These are phyloP conservation scores for Exserohilum turcica DNA, from an alignment of 2,329 filamentous ascomycete genomes.

Conservation along the genomic window DNA sequence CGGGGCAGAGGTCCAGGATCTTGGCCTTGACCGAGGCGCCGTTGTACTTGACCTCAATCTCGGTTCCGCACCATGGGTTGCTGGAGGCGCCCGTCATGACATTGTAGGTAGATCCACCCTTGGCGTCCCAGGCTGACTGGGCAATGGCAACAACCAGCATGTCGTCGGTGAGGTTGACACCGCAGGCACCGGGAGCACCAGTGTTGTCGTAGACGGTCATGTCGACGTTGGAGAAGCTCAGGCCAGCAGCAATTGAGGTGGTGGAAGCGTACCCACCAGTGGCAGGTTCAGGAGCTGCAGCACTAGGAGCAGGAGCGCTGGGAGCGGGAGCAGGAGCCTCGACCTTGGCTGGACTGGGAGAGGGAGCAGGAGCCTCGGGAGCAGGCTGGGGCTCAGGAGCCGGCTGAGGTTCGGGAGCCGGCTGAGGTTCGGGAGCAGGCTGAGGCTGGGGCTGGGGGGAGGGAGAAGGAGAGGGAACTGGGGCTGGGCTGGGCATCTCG, in stretches of 20 bases:
- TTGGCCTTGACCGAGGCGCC: conserved; percentile 34
- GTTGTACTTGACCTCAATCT: conserved; percentile 39
- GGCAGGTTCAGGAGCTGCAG: neutral
- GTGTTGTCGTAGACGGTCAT: conserved; percentile 44
- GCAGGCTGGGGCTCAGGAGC: conserved; percentile 13
- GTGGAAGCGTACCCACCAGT: conserved; percentile 10
- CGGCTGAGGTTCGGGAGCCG: conserved; percentile 10
- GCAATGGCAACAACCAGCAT: conserved; percentile 40
- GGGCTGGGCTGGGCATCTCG: conserved; percentile 14
- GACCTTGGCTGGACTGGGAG: conserved; percentile 3
- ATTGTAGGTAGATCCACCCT: conserved; percentile 38
- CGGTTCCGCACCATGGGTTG: conserved; percentile 45
- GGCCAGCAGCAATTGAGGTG: neutral
- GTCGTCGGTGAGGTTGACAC: conserved; percentile 28
- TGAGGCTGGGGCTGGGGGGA: conserved; percentile 8
- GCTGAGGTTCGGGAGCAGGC: conserved; percentile 8
- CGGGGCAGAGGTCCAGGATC: conserved; percentile 45
- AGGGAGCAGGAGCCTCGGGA: conserved; percentile 8
- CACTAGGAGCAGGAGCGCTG: conserved; percentile 7
- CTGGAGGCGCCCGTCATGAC: conserved; percentile 36
- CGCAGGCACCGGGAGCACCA: conserved; percentile 40
- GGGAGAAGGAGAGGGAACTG: conserved; percentile 18
- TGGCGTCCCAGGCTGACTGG: conserved; percentile 22
- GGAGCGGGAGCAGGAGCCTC: no score
- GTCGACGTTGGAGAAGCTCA: conserved; percentile 27